Base-by-base conservation (phyloP, 192 early-diverging fungal species). In the Radiomyces spectabilis region DNA sequence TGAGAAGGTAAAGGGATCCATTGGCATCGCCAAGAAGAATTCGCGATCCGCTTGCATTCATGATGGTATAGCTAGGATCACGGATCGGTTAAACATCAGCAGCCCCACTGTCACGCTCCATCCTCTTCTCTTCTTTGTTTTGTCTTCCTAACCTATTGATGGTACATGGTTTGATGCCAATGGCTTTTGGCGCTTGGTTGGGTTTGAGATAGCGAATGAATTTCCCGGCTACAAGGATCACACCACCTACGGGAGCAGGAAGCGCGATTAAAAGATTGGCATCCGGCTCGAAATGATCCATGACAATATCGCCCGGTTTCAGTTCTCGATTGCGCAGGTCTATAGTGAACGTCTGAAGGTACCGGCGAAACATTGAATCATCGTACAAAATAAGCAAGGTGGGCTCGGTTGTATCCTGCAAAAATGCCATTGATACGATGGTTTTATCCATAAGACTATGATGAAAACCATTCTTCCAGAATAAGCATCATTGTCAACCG, bases 11-110 rank as follows among this genome's bases (percentile, higher is more conserved):
- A 26, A 96, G 52, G 8, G 58, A 65, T 24, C 90, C 89, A 6
- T 69, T 61, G 22, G 76, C 60, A 63, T 92, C 91, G 3, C 83
- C 82, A 1, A 93, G 49, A 18, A 94, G 73, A 55, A 81, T 82
- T 42, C 86, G 75, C 21, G 61, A 48, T 35, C 74, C 68, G 13
- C 76, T 61, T 13, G 58, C 44, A 56, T 85, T 83, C 3, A 89
- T 63, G 31, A 66, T 69, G 12, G 69, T 75, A 53, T 66, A 76
- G 58, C 80, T 61, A 12, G 10, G 24, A 34, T 41, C 24, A n/a
- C n/a, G n/a, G n/a, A n/a, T n/a, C n/a, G n/a, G n/a, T n/a, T n/a
- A n/a, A n/a, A n/a, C n/a, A n/a, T n/a, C n/a, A n/a, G n/a, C n/a
- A n/a, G n/a, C n/a, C n/a, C n/a, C n/a, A n/a, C n/a, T n/a, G n/a